Conservation (phyloP, 805 yeast genomes). For the Monosporozyma solicola region DNA sequence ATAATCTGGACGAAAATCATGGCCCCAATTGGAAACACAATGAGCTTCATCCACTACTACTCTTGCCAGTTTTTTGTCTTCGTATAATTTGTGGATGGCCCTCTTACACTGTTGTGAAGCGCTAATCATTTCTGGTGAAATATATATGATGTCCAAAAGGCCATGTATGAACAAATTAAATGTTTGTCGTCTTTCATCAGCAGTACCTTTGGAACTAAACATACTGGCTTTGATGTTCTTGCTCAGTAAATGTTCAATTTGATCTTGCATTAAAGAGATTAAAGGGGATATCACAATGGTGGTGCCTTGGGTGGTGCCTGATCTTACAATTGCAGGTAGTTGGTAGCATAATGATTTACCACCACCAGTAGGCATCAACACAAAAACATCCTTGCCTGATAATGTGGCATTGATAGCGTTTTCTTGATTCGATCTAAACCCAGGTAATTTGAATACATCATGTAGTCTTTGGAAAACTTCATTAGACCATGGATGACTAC, state of each 20-base stretch:
- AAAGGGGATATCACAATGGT: conserved; percentile 92
- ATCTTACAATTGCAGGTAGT: conserved; percentile 75
- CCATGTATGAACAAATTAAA: conserved; percentile 60
- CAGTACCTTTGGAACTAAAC: conserved; percentile 71
- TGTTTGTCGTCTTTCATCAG: conserved; percentile 55
- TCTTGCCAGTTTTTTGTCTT: conserved; percentile 57
- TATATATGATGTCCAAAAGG: conserved; percentile 64
- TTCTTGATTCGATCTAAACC: conserved; percentile 75
- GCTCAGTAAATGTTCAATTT: conserved; percentile 68
- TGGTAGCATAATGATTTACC: conserved; percentile 96
- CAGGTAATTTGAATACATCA: conserved; percentile 50
- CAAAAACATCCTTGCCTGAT: conserved; percentile 80
- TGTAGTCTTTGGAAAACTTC: conserved; percentile 57
- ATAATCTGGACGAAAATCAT: conserved; percentile 95
- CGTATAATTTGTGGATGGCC: conserved; percentile 51
- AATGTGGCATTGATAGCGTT: conserved; percentile 79
- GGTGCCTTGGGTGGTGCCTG: conserved; percentile 73
- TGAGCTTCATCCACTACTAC: conserved; percentile 96
- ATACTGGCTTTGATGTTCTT: conserved; percentile 74
- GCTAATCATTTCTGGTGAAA: conserved; percentile 93
- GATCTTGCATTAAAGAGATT: conserved; percentile 96
- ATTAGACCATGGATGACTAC: conserved; percentile 45
- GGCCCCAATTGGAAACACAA: conserved; percentile 99
- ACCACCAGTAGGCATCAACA: conserved; percentile 98
- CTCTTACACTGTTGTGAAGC: conserved; percentile 61